These are phyloP conservation scores for Lachancea mirantina DNA, from an alignment of 805 yeast genomes.

Conservation along the genomic window DNA sequence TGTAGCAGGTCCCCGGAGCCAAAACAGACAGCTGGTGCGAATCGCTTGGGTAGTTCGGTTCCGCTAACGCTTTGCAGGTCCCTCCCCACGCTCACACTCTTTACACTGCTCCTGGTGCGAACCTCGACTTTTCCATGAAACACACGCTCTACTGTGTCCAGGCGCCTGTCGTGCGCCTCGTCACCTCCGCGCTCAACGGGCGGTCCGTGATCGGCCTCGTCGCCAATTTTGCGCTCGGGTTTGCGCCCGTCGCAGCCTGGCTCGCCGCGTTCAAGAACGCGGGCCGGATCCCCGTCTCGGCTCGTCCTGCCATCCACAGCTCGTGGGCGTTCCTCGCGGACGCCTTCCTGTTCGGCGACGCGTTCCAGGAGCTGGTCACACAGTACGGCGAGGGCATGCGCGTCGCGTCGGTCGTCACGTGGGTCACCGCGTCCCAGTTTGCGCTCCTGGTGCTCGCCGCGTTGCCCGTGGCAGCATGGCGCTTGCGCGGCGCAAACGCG, in stretches of 20 bases:
- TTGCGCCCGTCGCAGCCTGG: conserved; percentile 50
- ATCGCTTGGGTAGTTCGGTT: too few species aligned
- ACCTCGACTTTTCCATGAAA: too few species aligned
- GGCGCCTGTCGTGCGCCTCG: too few species aligned
- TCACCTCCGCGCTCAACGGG: conserved; percentile 28
- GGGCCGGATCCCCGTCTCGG: conserved; percentile 44
- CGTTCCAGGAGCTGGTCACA: conserved; percentile 22
- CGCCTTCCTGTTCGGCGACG: conserved; percentile 27
- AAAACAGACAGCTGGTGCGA: too few species aligned
- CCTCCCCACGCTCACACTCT: too few species aligned
- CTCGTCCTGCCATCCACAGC: conserved; percentile 49
- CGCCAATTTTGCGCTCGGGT: conserved; percentile 42
- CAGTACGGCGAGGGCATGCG: conserved; percentile 14
- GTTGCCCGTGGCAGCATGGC: conserved; percentile 24
- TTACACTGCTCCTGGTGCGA: too few species aligned
- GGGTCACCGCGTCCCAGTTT: conserved; percentile 16
- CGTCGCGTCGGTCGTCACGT: conserved; percentile 9
- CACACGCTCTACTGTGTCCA: too few species aligned
- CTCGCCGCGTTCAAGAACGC: conserved; percentile 52
- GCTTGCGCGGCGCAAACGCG: too few species aligned
- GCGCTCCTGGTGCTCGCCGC: conserved; percentile 9
- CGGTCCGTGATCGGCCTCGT: conserved; percentile 35
- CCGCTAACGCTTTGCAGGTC: too few species aligned
- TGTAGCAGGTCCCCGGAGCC: too few species aligned
- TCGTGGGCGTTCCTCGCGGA: conserved; percentile 36